Base-by-base conservation (phyloP, 2,329 filamentous ascomycete genomes). In the Pestalotiopsis sp. region DNA sequence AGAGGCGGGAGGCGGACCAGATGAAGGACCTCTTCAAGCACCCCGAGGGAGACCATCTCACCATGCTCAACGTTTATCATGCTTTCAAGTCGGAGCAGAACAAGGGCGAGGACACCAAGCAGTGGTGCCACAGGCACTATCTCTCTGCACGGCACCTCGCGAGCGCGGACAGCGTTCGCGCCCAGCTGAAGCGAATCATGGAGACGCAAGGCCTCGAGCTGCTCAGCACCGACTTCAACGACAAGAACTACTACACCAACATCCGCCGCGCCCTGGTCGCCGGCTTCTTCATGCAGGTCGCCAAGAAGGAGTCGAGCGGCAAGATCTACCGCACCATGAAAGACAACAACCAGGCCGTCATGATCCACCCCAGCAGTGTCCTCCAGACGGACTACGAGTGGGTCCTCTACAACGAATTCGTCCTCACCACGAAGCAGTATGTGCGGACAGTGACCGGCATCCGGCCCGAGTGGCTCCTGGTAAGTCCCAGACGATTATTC, bases 251-350 rank as follows among this genome's bases (percentile, higher is more conserved):
- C 85, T 99, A 98, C 82, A 94, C 90, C 79, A 99, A 99, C 80
- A 99, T 99, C 76, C 93, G 95, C 59, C 91, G 94, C 49, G 95
- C 96, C 9, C 87, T 99, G 14, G 92, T 98, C 13, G 89, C 95
- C 0, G 96, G 97, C 41, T 99, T 99, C 87, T 99, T 99, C 87
- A 99, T 99, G 96, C 96, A 99, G 80, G 93, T 98, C 25, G 97
- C 96, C 69, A 98, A 97, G 90, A 94, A 92, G 78, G 94, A 98
- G 77, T 90, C 89, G 65, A 91, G 89, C 38, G 93, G 93, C 77
- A 98, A 98, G 86, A 89, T 93, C 57, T 99, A 99, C 83, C 90
- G 91, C 71, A 99, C 96, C 1, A 92, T 99, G 79, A 99, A 98
- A 85, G 97, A 99, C 78, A 93, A 98, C 75, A 93, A 98, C 76